Conservation (phyloP, 805 yeast genomes). For the Scheffersomyces lignosus region DNA sequence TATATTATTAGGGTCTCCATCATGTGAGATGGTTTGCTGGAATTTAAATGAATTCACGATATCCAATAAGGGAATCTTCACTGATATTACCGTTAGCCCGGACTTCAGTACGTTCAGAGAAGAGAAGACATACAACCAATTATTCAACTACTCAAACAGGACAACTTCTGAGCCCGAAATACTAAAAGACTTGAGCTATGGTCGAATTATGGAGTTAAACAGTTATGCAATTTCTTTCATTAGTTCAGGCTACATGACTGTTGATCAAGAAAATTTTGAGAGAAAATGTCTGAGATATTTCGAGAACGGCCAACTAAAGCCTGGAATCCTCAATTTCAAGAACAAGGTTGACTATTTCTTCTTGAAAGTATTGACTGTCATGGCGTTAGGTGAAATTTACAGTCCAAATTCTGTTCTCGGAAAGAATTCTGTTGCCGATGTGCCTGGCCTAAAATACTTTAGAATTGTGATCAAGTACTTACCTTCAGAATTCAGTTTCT, state of each 20-base stretch:
- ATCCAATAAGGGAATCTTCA: constrained; percentile 1
- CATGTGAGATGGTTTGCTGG: constrained; percentile 27
- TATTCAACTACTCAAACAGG: constrained; percentile 3
- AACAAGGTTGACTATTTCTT: constrained; percentile 13
- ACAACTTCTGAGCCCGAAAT: neutral
- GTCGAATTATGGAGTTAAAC: constrained; percentile 5
- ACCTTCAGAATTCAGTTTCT: constrained; percentile 18
- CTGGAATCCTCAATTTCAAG: neutral
- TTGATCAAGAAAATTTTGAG: constrained; percentile 20
- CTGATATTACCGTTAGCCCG: constrained; percentile 18
- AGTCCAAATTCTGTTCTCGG: constrained; percentile 10
- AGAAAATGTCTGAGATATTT: constrained; percentile 12
- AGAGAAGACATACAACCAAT: constrained; percentile 19
- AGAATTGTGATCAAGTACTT: constrained; percentile 16
- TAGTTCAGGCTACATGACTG: constrained; percentile 24
- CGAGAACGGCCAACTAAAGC: neutral
- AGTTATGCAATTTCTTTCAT: constrained; percentile 19
- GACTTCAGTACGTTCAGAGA: constrained; percentile 23
- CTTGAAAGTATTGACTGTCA: constrained; percentile 18
- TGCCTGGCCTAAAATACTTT: constrained; percentile 25
- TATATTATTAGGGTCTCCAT: constrained; percentile 22
- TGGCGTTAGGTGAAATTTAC: constrained; percentile 25
- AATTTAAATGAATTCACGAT: constrained; percentile 17
- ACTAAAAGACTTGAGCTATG: constrained; percentile 1
- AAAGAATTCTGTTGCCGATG: neutral